Percentiles rank a stretch among this genome's conserved stretches.
These are phyloP conservation scores for Mangifera indica DNA, from an alignment of 345 rosid genomes.

Conservation along the genomic window DNA sequence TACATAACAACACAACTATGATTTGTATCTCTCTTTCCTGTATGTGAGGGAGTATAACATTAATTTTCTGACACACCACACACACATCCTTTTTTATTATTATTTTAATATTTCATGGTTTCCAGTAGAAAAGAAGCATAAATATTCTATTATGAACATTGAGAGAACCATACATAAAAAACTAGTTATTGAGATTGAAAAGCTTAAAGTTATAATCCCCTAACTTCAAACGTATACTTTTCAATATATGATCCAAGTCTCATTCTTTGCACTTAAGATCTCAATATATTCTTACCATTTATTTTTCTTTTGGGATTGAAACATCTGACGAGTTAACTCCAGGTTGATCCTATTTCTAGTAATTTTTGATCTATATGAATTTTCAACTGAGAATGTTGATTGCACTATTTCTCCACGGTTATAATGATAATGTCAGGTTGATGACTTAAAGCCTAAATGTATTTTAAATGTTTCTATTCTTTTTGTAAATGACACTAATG, in stretches of 20 bases:
- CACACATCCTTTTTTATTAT: background rate
- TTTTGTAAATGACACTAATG: slow-evolving; percentile 16
- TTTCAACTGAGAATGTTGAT: too few relatives aligned
- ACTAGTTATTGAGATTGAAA: too few relatives aligned
- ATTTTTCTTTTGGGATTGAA: slow-evolving; percentile 3
- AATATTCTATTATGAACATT: too few relatives aligned
- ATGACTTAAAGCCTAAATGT: background rate
- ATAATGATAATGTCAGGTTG: background rate
- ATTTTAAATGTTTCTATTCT: background rate
- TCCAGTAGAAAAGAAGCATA: background rate
- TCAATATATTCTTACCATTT: background rate
- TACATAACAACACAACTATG: too few relatives aligned
- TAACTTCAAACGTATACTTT: too few relatives aligned
- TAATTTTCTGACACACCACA: background rate
- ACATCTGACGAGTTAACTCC: background rate
- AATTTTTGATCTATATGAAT: background rate
- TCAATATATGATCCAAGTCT: too few relatives aligned
- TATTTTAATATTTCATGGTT: background rate
- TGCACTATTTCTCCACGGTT: background rate
- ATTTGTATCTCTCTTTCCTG: background rate
- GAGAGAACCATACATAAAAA: too few relatives aligned
- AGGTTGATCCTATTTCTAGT: too few relatives aligned
- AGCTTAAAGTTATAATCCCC: too few relatives aligned
- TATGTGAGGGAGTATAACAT: background rate
- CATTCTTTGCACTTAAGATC: too few relatives aligned